These are phyloP conservation scores for Fraxinus xanthoxyloides DNA, from an alignment of 305 asterid species.

Conservation along the genomic window DNA sequence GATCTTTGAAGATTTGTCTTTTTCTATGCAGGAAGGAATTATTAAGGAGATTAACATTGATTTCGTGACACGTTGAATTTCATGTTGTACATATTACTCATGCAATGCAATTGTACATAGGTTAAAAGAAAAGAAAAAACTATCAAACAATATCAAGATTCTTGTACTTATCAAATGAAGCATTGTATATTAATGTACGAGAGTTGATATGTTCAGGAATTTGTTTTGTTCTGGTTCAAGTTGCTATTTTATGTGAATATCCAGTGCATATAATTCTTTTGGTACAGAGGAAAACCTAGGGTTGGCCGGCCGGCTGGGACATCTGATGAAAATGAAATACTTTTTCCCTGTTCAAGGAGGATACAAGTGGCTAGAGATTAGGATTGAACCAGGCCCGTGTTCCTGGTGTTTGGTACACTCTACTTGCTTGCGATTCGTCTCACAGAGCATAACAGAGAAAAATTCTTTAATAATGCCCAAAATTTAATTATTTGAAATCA, in stretches of 20 bases:
- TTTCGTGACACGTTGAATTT: constrained; percentile 1
- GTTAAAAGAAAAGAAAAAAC: not conserved
- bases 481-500: not conserved
- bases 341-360: not conserved
- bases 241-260: too few species aligned
- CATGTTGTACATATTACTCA: not conserved
- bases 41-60: constrained; percentile 32
- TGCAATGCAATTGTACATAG: constrained; percentile 21
- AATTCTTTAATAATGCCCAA: not conserved
- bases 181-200: too few species aligned
- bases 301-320: too few species aligned
- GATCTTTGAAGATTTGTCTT: not conserved
- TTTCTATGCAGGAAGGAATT: constrained; percentile 46
- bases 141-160: not conserved
- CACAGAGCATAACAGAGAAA: not conserved
- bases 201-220: too few species aligned
- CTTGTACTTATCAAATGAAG: not conserved
- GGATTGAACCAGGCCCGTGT: too few species aligned
- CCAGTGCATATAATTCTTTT: too few species aligned
- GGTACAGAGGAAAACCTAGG: too few species aligned
- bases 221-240: too few species aligned
- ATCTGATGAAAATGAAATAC: too few species aligned
- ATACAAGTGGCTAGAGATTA: not conserved
- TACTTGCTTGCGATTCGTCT: not conserved
- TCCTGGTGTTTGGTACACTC: not conserved